These are phyloP conservation scores for Balakata baccata DNA, from an alignment of 345 rosid genomes.

Conservation along the genomic window DNA sequence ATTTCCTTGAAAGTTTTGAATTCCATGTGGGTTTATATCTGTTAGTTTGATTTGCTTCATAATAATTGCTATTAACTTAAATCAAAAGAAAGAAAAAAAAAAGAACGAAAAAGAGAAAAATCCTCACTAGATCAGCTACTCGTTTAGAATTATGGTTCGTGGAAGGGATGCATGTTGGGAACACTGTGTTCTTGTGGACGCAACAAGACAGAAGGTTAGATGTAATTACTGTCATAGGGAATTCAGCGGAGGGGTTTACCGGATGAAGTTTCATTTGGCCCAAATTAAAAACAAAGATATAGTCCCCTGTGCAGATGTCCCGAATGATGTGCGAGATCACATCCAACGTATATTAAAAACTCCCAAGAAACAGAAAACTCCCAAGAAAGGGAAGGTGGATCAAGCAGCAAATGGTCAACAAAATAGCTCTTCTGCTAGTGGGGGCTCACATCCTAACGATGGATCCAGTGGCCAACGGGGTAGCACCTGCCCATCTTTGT, in stretches of 20 bases:
- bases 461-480: conserved; percentile 45
- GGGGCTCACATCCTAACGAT: conserved; percentile 41
- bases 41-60: neutral
- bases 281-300: conserved; percentile 61
- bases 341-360: conserved; percentile 43
- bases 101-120: neutral
- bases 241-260: conserved; percentile 63
- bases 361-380: conserved; percentile 45
- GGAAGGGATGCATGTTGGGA: conserved; percentile 72
- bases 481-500: conserved; percentile 45
- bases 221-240: conserved; percentile 59
- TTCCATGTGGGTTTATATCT: neutral
- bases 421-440: conserved; percentile 47
- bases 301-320: conserved; percentile 49
- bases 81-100: no score
- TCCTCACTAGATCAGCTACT: conserved; percentile 3
- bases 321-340: conserved; percentile 40
- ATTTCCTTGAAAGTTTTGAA: neutral
- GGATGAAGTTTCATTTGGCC: conserved; percentile 70
- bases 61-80: no score
- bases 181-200: conserved; percentile 60
- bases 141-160: conserved; percentile 45
- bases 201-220: conserved; percentile 53
- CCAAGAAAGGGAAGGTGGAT: conserved; percentile 40
- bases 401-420: conserved; percentile 39